Percentiles rank a stretch among this genome's conserved stretches.
Conservation (phyloP, 2,329 filamentous ascomycete species). For the Leptoxyphium fumago region DNA sequence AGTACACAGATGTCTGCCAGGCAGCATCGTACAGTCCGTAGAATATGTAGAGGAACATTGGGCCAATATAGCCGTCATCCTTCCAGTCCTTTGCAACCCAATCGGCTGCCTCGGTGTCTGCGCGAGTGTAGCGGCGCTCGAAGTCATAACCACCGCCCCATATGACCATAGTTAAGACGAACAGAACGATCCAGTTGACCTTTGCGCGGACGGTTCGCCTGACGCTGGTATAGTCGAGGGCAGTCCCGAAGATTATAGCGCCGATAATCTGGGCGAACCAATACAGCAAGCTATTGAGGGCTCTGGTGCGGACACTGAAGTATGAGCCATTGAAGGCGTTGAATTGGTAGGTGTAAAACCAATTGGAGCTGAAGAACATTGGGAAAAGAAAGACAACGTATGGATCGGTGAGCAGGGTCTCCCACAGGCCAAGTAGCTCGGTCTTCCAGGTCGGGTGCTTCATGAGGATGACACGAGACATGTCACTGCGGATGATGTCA, state of each 20-base stretch:
- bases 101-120: conserved; percentile 10
- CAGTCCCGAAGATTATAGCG: conserved; percentile 56
- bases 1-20: conserved; percentile 86
- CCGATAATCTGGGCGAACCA: conserved; percentile 67
- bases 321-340: conserved; percentile 55
- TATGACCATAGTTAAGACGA: conserved; percentile 57
- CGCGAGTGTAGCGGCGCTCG: conserved; percentile 45
- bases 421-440: conserved; percentile 60
- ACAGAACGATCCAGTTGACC: conserved; percentile 44
- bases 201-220: conserved; percentile 55
- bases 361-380: conserved; percentile 69
- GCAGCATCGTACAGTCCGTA: conserved; percentile 80
- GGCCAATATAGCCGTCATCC: conserved; percentile 52
- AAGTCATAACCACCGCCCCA: conserved; percentile 78
- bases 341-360: conserved; percentile 70
- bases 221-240: conserved; percentile 45
- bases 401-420: conserved; percentile 55
- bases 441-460: conserved; percentile 79
- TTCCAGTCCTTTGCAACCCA: conserved; percentile 48
- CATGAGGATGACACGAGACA: conserved; percentile 69
- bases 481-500: conserved; percentile 60
- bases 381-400: conserved; percentile 66
- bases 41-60: conserved; percentile 81
- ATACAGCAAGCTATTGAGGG: conserved; percentile 69
- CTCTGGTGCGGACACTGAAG: conserved; percentile 59